Conservation (phyloP, 1,139 yeast genomes). For the Meyerozyma sp. region DNA sequence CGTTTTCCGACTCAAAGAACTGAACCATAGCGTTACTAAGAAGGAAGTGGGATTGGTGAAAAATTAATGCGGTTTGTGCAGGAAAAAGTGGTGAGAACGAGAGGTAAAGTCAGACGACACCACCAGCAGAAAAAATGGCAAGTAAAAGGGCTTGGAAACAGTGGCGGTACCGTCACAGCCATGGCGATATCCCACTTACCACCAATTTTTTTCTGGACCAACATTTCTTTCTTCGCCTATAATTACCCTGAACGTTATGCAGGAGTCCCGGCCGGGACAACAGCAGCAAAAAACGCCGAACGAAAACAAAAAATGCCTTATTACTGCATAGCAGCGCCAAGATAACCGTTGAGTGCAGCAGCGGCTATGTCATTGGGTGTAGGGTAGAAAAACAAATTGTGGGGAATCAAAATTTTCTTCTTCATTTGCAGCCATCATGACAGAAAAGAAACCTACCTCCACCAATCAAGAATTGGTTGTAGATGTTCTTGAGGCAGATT, state of each 20-base stretch:
- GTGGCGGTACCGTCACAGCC: too few relatives aligned
- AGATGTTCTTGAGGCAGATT: neutral
- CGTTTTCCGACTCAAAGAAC: constrained; percentile 51
- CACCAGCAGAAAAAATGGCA: neutral
- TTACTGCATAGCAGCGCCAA: neutral
- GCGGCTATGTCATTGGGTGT: neutral
- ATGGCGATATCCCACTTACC: too few relatives aligned
- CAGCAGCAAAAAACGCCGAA: neutral
- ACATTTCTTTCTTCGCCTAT: neutral
- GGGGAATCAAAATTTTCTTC: neutral
- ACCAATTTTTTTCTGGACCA: too few relatives aligned
- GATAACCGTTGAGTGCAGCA: neutral
- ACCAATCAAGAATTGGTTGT: neutral
- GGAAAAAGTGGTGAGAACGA: too few relatives aligned
- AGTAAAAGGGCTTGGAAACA: too few relatives aligned
- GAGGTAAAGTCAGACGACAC: neutral
- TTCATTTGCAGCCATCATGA: neutral
- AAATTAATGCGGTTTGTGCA: neutral
- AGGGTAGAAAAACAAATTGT: neutral
- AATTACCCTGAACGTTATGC: too few relatives aligned
- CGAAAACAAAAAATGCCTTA: neutral
- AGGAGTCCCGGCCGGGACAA: too few relatives aligned
- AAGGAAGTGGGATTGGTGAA: neutral
- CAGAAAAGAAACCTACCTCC: neutral
- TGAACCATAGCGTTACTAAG: constrained; percentile 49